Conservation (phyloP, 2,329 filamentous ascomycete genomes). For the Coniosporium tulheliwenetii region DNA sequence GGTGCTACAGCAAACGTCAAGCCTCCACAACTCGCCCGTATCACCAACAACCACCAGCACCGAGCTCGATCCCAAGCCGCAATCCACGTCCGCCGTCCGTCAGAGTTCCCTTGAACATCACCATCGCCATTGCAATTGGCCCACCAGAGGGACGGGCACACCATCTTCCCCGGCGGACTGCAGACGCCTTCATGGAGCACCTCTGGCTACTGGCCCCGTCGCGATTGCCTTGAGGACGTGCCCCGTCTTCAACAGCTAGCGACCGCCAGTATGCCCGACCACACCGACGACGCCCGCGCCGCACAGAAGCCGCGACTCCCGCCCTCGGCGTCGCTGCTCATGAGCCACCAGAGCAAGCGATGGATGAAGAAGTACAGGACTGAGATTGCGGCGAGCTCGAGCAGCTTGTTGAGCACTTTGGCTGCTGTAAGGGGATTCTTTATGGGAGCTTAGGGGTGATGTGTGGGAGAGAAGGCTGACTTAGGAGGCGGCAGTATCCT, state of each 20-base stretch:
- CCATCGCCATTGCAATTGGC: background rate
- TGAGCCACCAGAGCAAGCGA: slow-evolving; percentile 27
- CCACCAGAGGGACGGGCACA: background rate
- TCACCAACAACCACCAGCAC: too few relatives aligned
- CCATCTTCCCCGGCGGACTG: background rate
- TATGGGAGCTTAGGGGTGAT: slow-evolving; percentile 1
- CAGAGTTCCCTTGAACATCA: background rate
- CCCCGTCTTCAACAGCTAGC: slow-evolving; percentile 36
- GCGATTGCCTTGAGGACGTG: slow-evolving; percentile 44
- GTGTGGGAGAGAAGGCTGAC: background rate
- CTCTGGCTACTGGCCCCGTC: slow-evolving; percentile 36
- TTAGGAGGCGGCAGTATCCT: slow-evolving; percentile 40
- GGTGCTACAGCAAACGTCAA: too few relatives aligned
- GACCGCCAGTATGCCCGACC: slow-evolving; percentile 26
- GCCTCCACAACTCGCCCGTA: too few relatives aligned
- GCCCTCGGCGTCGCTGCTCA: slow-evolving; percentile 11
- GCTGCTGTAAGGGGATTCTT: slow-evolving; percentile 36
- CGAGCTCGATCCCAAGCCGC: too few relatives aligned
- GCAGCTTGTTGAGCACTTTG: slow-evolving; percentile 64
- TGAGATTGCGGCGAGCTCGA: slow-evolving; percentile 62
- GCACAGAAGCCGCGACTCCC: slow-evolving; percentile 9
- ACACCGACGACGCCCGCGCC: slow-evolving; percentile 7
- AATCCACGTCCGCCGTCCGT: too few relatives aligned
- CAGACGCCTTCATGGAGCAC: slow-evolving; percentile 35
- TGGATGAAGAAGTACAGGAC: slow-evolving; percentile 67